Percentiles rank a stretch among this genome's conserved stretches.
Evolutionary conservation across 2,329 filamentous ascomycete species (phyloP).

Genomic region (Aspergillus caelatus): DNA sequence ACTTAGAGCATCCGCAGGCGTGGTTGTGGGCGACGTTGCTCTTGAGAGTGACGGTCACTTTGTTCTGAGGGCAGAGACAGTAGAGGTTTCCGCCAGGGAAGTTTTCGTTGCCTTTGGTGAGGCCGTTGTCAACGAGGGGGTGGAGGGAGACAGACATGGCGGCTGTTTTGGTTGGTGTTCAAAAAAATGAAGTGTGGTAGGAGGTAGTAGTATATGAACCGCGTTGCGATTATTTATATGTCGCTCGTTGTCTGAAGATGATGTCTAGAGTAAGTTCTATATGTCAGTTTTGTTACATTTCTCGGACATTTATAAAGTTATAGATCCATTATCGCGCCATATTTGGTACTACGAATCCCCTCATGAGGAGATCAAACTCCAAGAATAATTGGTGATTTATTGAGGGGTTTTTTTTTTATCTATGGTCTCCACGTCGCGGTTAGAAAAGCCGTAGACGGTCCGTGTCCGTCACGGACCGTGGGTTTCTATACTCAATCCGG

Average conservation of each 20-base stretch:
- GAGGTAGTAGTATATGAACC: not conserved
- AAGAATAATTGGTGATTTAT: not conserved
- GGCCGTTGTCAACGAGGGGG: slow-evolving; percentile 64
- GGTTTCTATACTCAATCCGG: not conserved
- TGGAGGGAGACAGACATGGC: slow-evolving; percentile 53
- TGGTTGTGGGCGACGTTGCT: slow-evolving; percentile 69
- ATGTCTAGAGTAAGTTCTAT: not conserved
- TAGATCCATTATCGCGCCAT: not conserved
- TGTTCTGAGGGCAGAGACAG: slow-evolving; percentile 61
- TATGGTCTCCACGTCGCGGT: not conserved
- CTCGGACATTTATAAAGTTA: not conserved
- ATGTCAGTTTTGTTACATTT: not conserved
- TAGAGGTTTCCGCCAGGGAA: slow-evolving; percentile 64
- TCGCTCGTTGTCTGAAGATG: not conserved
- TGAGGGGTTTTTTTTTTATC: not conserved
- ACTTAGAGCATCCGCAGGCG: slow-evolving; percentile 71
- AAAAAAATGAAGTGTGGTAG: not conserved
- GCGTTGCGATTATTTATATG: not conserved
- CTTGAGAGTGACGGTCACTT: slow-evolving; percentile 60
- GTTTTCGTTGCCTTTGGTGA: slow-evolving; percentile 57
- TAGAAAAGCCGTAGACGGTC: not conserved
- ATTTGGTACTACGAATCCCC: not conserved
- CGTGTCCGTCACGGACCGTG: not conserved
- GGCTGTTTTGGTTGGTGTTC: not conserved
- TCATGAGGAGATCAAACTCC: slow-evolving; percentile 5